A percentile compares a stretch with the other conserved stretches of the same genome.
Evolutionary conservation across 129 eudicot genomes (phyloP).

Genomic region (Flaveria bidentis): DNA sequence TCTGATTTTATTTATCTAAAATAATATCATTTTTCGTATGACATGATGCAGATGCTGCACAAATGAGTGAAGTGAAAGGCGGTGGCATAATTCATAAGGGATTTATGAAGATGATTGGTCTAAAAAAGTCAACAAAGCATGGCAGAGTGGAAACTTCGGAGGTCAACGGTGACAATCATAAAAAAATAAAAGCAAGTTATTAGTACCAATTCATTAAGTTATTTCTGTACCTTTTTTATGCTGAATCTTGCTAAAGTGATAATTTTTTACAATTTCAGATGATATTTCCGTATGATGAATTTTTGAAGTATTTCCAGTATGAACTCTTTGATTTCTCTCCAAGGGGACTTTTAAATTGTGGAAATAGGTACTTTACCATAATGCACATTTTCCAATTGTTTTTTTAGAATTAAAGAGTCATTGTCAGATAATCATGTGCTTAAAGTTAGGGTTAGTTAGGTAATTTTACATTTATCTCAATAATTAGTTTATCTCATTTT

Average conservation of each 20-base stretch:
- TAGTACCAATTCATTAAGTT: constrained; percentile 1
- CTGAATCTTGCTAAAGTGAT: constrained; percentile 13
- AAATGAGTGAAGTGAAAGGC: constrained; percentile 39
- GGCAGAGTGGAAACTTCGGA: constrained; percentile 39
- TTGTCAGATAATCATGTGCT: background rate
- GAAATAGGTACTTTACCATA: constrained; percentile 63
- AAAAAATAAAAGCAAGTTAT: constrained; percentile 62
- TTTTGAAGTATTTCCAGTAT: constrained; percentile 59
- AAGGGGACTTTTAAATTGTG: constrained; percentile 91
- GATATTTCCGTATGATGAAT: constrained; percentile 91
- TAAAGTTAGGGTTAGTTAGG: background rate
- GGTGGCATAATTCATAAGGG: constrained; percentile 50
- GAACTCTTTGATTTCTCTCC: constrained; percentile 66
- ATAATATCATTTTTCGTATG: background rate
- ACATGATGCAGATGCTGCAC: constrained; percentile 49
- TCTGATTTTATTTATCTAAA: background rate
- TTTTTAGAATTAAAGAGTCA: too few relatives aligned
- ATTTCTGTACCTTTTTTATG: constrained; percentile 1
- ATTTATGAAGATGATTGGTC: constrained; percentile 67
- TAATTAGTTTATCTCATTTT: background rate
- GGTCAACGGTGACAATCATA: constrained; percentile 41
- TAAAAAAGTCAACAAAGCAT: constrained; percentile 59
- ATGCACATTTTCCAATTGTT: background rate
- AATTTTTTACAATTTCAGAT: constrained; percentile 47
- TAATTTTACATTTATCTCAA: constrained; percentile 6